Conservation (phyloP, 441 rosid species). For the Gossypium schwendimanii region DNA sequence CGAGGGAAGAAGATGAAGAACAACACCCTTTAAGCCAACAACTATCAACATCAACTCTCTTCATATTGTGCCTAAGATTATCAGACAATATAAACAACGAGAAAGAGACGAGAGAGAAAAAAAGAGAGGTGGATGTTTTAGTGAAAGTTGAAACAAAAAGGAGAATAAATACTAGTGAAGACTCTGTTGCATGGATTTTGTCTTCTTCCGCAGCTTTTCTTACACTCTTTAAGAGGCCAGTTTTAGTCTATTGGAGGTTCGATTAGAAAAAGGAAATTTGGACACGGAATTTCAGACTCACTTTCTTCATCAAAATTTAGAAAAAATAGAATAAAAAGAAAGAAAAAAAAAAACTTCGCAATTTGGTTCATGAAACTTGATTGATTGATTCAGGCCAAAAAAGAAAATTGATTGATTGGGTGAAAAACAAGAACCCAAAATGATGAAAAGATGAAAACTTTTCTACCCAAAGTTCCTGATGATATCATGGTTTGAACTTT, state of each 20-base stretch:
- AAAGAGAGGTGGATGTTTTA: neutral
- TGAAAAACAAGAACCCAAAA: conserved; percentile 8
- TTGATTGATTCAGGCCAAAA: conserved; percentile 16
- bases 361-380: conserved; percentile 10
- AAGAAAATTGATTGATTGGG: conserved; percentile 26
- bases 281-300: conserved; percentile 28
- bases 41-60: neutral
- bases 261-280: conserved; percentile 32
- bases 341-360: conserved; percentile 7
- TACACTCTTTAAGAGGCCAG: conserved; percentile 12
- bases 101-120: conserved; percentile 1
- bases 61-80: conserved; percentile 2
- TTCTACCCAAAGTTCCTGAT: neutral
- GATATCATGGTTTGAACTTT: neutral
- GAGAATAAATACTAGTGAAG: conserved; percentile 36
- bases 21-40: conserved; percentile 13
- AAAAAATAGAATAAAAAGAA: neutral
- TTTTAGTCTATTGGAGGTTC: conserved; percentile 33
- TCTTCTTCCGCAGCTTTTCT: conserved; percentile 40
- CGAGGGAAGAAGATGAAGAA: conserved; percentile 17
- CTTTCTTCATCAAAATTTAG: neutral
- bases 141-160: conserved; percentile 17
- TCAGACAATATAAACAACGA: neutral
- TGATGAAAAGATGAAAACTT: neutral
- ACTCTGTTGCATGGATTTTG: conserved; percentile 32